Conservation (phyloP, 805 yeast genomes). For the Yamadazyma akitaensis region DNA sequence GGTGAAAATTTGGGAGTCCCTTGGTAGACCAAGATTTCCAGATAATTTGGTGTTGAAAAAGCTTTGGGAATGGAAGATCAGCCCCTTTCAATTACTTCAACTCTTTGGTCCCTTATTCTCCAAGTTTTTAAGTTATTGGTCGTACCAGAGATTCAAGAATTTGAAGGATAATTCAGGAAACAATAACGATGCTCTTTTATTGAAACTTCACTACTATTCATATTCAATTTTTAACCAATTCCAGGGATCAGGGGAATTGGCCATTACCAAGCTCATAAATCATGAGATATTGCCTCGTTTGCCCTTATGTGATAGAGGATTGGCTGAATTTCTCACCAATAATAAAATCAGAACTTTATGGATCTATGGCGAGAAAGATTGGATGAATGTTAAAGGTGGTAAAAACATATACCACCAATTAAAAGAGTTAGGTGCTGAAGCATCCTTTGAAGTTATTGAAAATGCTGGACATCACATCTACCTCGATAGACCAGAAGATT, state of each 20-base stretch:
- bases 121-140: conserved; percentile 40
- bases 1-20: conserved; percentile 26
- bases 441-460: conserved; percentile 21
- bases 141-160: conserved; percentile 36
- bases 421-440: conserved; percentile 13
- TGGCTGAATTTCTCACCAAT: conserved; percentile 25
- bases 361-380: conserved; percentile 42
- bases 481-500: conserved; percentile 35
- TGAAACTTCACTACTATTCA: conserved; percentile 38
- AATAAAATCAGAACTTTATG: conserved; percentile 26
- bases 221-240: conserved; percentile 41
- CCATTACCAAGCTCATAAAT: conserved; percentile 39
- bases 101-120: conserved; percentile 38
- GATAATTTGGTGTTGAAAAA: conserved; percentile 25
- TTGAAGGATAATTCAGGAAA: conserved; percentile 17
- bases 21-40: conserved; percentile 40
- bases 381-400: conserved; percentile 44
- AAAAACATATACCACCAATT: conserved; percentile 28
- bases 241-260: conserved; percentile 43
- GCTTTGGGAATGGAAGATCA: conserved; percentile 36
- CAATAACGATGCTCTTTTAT: conserved; percentile 18
- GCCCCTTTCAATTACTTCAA: conserved; percentile 41
- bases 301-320: conserved; percentile 40
- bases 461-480: conserved; percentile 44
- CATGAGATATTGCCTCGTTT: conserved; percentile 38